Base-by-base conservation (phyloP, 2,329 filamentous ascomycete species). In the Aspergillus fructus region DNA sequence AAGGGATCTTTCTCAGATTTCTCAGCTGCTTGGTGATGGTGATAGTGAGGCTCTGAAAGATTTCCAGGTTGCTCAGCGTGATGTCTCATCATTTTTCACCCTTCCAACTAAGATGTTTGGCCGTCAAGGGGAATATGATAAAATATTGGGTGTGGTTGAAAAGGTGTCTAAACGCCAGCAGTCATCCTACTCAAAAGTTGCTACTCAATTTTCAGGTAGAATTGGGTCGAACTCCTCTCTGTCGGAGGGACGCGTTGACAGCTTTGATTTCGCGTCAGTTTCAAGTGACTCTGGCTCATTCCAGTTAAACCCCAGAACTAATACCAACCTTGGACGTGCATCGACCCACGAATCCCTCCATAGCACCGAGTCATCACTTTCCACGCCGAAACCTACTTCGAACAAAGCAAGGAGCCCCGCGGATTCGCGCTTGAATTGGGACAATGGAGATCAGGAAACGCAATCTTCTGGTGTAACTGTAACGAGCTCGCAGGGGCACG, bases 1-100 rank as follows among this genome's bases (percentile, higher is more conserved):
- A 63, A 82, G 90, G 67, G 93, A 97, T 70, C 76, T 97, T 49
- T 74, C 86, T 51, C 83, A 87, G 66, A 86, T 96, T 5, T 87
- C 90, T 62, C 83, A 88, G 62, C 81, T 93, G 39, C 78, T 97
- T 6, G 85, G 84, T 3, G 85, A 91, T 65, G 93, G 91, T 17
- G 88, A 96, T 65, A 81, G 83, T 59, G 77, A 84, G 52, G 86
- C 87, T 1, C 78, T 97, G 53, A 86, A 85, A 58, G 82, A 88
- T 40, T 96, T 91, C 80, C 81, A 85, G 61, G 87, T 96, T 59
- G 93, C 85, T 12, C 85, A 87, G n/a, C 90, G 87, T 57, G 93
- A 97, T 72, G 86, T 96, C 0, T 96, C 91, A 1, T 96, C 92
- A 4, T 94, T 96, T 69, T 97, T 97, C 75, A 89, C 92, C 64